Percentiles rank a stretch among this genome's conserved stretches.
Evolutionary conservation across 2,329 filamentous ascomycete species (phyloP).

Genomic region (Thielaviopsis musarum): DNA sequence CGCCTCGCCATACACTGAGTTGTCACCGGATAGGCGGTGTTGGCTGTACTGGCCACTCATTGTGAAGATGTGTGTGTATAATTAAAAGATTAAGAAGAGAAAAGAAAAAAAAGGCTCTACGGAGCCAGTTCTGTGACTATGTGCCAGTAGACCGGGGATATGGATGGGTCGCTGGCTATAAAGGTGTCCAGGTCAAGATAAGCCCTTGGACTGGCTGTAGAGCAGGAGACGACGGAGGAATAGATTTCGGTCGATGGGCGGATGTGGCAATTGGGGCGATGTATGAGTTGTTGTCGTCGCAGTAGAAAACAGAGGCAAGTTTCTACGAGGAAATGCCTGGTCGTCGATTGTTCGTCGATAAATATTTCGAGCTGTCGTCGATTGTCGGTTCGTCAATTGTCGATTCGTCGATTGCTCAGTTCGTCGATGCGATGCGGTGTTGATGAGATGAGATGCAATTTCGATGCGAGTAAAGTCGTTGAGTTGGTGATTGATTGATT

Average conservation of each 20-base stretch:
- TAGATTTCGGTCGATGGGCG: background rate
- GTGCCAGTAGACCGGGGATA: background rate
- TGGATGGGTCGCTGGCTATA: background rate
- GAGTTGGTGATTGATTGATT: too few relatives aligned
- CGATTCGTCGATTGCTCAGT: too few relatives aligned
- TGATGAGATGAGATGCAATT: too few relatives aligned
- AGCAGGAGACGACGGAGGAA: background rate
- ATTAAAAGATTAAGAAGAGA: constrained; percentile 5
- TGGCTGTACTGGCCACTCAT: constrained; percentile 6
- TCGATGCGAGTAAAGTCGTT: too few relatives aligned
- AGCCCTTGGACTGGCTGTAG: background rate
- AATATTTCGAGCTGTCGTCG: too few relatives aligned
- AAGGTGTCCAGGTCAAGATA: background rate
- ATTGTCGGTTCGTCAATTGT: too few relatives aligned
- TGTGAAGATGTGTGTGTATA: background rate
- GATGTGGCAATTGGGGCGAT: too few relatives aligned
- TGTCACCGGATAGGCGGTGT: constrained; percentile 10
- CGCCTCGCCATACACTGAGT: constrained; percentile 43
- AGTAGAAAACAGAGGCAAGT: too few relatives aligned
- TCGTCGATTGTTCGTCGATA: too few relatives aligned
- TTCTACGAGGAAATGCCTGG: too few relatives aligned
- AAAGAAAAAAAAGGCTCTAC: background rate
- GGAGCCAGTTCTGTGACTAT: background rate
- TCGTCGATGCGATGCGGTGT: too few relatives aligned
- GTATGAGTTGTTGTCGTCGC: too few relatives aligned